Conservation (phyloP, 129 eudicot genomes). For the Chrysanthemum lavandulifolium region DNA sequence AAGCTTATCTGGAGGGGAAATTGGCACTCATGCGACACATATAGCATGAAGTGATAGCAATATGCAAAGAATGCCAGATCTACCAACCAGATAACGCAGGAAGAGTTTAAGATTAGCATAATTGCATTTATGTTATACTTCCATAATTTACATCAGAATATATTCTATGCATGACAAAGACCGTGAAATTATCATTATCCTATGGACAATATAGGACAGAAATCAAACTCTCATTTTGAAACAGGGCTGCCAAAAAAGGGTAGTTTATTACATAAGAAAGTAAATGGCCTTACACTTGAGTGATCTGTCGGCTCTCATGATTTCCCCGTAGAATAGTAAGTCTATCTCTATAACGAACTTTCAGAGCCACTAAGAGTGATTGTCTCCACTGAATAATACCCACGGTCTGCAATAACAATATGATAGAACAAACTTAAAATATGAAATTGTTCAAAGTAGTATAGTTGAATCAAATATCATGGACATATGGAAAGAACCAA, state of each 20-base stretch:
- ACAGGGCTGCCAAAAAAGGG: too few species aligned
- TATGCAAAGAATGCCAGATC: background rate
- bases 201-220: too few species aligned
- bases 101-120: background rate
- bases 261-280: background rate
- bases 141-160: constrained; percentile 6
- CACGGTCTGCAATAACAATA: constrained; percentile 71
- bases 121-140: constrained; percentile 9
- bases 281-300: constrained; percentile 81
- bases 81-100: background rate
- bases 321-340: constrained; percentile 90
- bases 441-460: background rate
- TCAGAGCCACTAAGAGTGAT: constrained; percentile 84
- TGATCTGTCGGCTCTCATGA: constrained; percentile 89
- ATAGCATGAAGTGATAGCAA: background rate
- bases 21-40: too few species aligned
- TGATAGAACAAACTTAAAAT: constrained; percentile 20
- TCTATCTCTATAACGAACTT: constrained; percentile 92
- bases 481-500: background rate
- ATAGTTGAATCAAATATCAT: constrained; percentile 1
- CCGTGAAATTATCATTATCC: background rate
- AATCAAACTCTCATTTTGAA: too few species aligned
- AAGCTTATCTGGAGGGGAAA: background rate
- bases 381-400: constrained; percentile 92
- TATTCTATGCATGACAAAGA: constrained; percentile 1